A percentile compares a stretch with the other conserved stretches of the same genome.
Evolutionary conservation across 306 rosid genomes (phyloP).

Genomic region (Cicer yamashitae): DNA sequence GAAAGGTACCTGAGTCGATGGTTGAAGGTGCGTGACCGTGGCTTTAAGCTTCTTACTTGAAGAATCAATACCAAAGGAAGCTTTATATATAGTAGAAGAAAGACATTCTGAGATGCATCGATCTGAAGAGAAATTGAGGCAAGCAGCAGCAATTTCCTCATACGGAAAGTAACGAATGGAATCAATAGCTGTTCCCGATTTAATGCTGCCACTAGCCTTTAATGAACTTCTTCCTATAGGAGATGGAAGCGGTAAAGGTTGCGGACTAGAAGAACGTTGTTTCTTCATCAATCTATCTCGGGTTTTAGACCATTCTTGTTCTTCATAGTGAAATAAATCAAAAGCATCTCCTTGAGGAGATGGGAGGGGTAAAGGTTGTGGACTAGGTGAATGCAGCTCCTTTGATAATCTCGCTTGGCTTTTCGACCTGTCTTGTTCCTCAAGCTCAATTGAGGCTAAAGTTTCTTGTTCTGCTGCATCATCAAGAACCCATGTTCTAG

Average conservation of each 20-base stretch:
- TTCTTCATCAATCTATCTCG: slow-evolving; percentile 53
- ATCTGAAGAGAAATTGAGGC: slow-evolving; percentile 73
- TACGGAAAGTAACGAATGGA: slow-evolving; percentile 54
- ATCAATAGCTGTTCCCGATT: slow-evolving; percentile 43
- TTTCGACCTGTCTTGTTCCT: slow-evolving; percentile 59
- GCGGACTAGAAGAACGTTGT: slow-evolving; percentile 55
- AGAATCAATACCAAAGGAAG: slow-evolving; percentile 74
- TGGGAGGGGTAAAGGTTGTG: slow-evolving; percentile 96
- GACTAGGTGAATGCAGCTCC: slow-evolving; percentile 55
- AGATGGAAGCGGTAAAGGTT: slow-evolving; percentile 82
- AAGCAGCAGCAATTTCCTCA: slow-evolving; percentile 79
- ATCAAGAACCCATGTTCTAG: slow-evolving; percentile 50
- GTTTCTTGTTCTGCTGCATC: slow-evolving; percentile 70
- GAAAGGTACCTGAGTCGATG: slow-evolving; percentile 68
- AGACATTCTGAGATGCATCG: slow-evolving; percentile 66
- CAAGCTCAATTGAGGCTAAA: slow-evolving; percentile 54
- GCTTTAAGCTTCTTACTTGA: slow-evolving; percentile 77
- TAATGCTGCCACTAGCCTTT: slow-evolving; percentile 54
- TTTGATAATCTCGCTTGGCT: slow-evolving; percentile 45
- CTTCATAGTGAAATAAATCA: slow-evolving; percentile 58
- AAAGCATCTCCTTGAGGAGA: slow-evolving; percentile 53
- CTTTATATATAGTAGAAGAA: slow-evolving; percentile 70
- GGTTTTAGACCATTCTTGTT: slow-evolving; percentile 58
- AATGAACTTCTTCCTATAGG: slow-evolving; percentile 54
- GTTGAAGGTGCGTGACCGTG: slow-evolving; percentile 74